Conservation (phyloP, 768 basidiomycete genomes). For the Russula abietina region DNA sequence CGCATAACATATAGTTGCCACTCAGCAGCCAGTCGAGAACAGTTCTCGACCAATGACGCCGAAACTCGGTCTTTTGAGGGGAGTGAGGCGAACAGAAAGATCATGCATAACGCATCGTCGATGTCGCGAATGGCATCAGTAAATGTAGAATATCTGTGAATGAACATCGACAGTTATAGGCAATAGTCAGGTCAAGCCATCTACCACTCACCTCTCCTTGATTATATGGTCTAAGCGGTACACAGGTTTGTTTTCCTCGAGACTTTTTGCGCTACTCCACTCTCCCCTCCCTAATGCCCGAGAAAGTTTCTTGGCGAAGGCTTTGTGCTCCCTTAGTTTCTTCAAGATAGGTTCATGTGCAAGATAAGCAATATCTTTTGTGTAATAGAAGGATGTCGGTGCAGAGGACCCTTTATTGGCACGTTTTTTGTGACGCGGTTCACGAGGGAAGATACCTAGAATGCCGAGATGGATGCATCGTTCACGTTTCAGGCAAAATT, state of each 20-base stretch:
- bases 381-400: conserved; percentile 95
- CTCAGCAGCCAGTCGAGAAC: conserved; percentile 82
- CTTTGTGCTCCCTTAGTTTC: conserved; percentile 94
- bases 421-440: conserved; percentile 83
- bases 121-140: conserved; percentile 92
- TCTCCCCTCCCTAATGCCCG: conserved; percentile 89
- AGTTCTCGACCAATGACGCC: conserved; percentile 81
- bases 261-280: conserved; percentile 89
- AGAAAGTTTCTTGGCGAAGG: conserved; percentile 94
- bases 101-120: conserved; percentile 94
- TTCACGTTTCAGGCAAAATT: not conserved
- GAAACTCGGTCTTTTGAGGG: conserved; percentile 83
- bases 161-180: not conserved
- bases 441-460: conserved; percentile 93
- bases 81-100: conserved; percentile 85
- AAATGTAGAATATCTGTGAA: conserved; percentile 87
- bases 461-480: conserved; percentile 17
- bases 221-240: conserved; percentile 94
- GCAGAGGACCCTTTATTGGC: conserved; percentile 98
- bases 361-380: conserved; percentile 96
- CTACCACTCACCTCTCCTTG: conserved; percentile 75
- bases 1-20: conserved; percentile 98
- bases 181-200: not conserved
- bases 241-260: conserved; percentile 89
- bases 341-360: conserved; percentile 93